phyloP scores from a whole-genome alignment of 345 rosid genomes.

The Linum trigynum region DNA sequence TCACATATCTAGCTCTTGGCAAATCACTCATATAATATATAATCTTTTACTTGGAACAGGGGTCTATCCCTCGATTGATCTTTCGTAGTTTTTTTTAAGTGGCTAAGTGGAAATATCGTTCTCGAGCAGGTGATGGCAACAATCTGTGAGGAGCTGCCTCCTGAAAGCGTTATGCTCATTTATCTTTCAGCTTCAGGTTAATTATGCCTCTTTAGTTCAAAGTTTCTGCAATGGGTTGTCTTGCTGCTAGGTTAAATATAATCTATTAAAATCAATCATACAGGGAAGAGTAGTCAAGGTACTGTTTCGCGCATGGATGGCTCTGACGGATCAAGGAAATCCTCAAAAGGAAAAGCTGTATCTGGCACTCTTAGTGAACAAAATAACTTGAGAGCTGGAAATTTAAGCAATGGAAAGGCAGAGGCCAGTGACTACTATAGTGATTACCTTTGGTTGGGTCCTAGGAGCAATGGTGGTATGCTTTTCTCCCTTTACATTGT shows the following conservation, averaged over 20 bases:
- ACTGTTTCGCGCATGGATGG: conserved; percentile 34
- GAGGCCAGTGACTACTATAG: conserved; percentile 36
- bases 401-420: conserved; percentile 43
- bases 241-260: conserved; percentile 7
- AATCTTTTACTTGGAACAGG: no score
- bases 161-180: conserved; percentile 66
- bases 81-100: neutral
- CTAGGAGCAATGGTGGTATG: conserved; percentile 66
- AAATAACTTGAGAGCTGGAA: conserved; percentile 36
- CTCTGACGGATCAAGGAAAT: conserved; percentile 48
- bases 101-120: neutral
- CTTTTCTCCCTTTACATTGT: conserved; percentile 13
- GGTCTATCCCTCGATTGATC: no score
- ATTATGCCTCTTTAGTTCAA: conserved; percentile 19
- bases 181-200: conserved; percentile 85
- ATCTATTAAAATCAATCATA: conserved; percentile 15
- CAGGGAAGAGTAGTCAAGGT: conserved; percentile 52
- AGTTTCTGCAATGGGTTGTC: conserved; percentile 4
- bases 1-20: no score
- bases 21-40: no score
- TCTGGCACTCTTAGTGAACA: conserved; percentile 41
- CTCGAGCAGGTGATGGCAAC: conserved; percentile 76
- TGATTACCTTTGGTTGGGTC: conserved; percentile 61
- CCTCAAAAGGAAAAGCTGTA: conserved; percentile 48
- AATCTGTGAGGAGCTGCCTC: conserved; percentile 75